Base-by-base conservation (phyloP, 2,329 filamentous ascomycete species). In the Alternaria panax region DNA sequence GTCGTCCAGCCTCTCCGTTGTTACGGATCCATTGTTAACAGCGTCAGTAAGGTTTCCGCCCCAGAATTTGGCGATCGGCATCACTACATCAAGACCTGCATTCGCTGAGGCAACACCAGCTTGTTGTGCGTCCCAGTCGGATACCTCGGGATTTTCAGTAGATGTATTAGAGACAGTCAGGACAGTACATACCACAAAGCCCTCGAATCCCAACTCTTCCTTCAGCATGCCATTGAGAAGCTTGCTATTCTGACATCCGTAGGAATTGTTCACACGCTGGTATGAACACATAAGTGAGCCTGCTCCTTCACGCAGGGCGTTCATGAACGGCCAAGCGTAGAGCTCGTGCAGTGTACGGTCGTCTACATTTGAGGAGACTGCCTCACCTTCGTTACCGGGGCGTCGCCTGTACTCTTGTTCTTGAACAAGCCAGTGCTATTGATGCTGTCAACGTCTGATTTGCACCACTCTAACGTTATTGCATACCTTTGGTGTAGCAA, bases 251-350 rank as follows among this genome's bases (percentile, higher is more conserved):
- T 77, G 67, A 32, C 76, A 78, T 4, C 66, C 70, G 36, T 75
- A 74, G 5, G 68, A 69, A 38, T 70, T 68, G 52, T 78, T 76
- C 8, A 68, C 59, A 16, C 70, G 63, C 27, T 81, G 71, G 46
- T 81, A 81, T 0, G 77, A 79, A 63, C 88, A 90, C 88, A 90
- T 90, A 25, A 89, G 75, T 0, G 83, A 85, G 0, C 79, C 86
- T 0, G 82, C 83, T 2, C 87, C 87, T 11, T 86, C 86, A 22
- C 76, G 80, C 2, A 90, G 73, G 0, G 85, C 82, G 57, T 90
- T 84, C 69, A 86, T 83, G 59, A 90, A 91, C 0, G 88, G 88
- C 82, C 86, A 90, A 2, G 86, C 80, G 52, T 91, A 91, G n/a
- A 86, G 79, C 71, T 90, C 88, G 63, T 89, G 87, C 24, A 90